Percentiles rank a stretch among this genome's conserved stretches.
Conservation (phyloP, 164 flowering plant genomes). For the Vitis rotundifolia region DNA sequence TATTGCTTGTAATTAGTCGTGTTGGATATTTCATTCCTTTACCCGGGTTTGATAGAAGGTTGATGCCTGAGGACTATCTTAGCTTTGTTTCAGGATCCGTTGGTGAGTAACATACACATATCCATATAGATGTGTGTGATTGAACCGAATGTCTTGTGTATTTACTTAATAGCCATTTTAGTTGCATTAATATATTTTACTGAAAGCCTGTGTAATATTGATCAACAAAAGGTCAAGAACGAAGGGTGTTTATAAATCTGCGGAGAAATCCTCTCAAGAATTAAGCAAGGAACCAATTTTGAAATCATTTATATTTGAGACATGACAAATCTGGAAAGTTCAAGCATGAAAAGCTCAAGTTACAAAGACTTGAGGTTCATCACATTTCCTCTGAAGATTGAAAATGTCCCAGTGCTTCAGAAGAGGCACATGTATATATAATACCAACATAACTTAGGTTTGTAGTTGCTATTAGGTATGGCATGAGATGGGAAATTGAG, state of each 20-base stretch:
- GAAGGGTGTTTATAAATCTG: too few relatives aligned
- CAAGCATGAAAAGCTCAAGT: too few relatives aligned
- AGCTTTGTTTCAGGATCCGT: constrained; percentile 84
- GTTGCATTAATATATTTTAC: background rate
- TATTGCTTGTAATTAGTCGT: constrained; percentile 75
- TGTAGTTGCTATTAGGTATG: background rate
- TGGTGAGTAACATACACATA: constrained; percentile 48
- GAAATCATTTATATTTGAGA: too few relatives aligned
- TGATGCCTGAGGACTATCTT: constrained; percentile 84
- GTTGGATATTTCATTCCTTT: constrained; percentile 91
- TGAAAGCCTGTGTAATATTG: background rate
- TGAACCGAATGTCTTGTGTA: too few relatives aligned
- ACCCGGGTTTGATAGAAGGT: constrained; percentile 92
- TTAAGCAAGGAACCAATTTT: too few relatives aligned
- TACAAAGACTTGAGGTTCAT: too few relatives aligned
- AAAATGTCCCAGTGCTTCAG: too few relatives aligned
- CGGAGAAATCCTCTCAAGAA: too few relatives aligned
- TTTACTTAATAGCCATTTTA: too few relatives aligned
- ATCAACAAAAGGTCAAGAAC: background rate
- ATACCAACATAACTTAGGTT: background rate
- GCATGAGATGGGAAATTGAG: background rate
- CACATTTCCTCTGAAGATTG: too few relatives aligned
- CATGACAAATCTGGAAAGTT: too few relatives aligned
- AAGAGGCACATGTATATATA: too few relatives aligned
- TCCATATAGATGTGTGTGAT: background rate